Evolutionary conservation across 164 flowering plant species (phyloP).

Genomic region (Brasenia schreberi): DNA sequence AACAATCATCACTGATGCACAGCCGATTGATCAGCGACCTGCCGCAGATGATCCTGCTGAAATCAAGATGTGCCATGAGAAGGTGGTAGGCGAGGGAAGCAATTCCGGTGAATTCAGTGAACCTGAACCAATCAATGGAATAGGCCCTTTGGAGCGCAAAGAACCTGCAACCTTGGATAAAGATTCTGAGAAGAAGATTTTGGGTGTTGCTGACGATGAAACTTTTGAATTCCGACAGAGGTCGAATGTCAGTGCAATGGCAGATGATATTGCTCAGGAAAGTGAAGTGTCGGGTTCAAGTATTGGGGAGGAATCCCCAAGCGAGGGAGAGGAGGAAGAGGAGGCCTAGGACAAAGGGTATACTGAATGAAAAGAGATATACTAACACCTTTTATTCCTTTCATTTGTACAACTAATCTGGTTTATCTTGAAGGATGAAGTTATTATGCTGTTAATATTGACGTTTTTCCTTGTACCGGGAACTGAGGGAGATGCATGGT

Average conservation of each 20-base stretch:
- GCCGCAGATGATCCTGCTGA: slow-evolving; percentile 19
- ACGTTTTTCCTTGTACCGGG: background rate
- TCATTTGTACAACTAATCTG: background rate
- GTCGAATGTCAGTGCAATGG: background rate
- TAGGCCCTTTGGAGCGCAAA: slow-evolving; percentile 31
- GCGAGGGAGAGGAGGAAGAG: background rate
- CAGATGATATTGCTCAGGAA: slow-evolving; percentile 3
- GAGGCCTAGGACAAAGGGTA: background rate
- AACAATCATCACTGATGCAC: slow-evolving; percentile 34
- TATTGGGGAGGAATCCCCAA: background rate
- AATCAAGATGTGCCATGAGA: slow-evolving; percentile 22
- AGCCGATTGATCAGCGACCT: slow-evolving; percentile 50
- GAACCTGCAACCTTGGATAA: slow-evolving; percentile 21
- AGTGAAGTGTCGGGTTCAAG: slow-evolving; percentile 3
- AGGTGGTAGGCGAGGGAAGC: slow-evolving; percentile 15
- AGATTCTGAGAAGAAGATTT: slow-evolving; percentile 19
- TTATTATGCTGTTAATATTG: background rate
- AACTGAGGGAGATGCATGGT: too few species aligned
- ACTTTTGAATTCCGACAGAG: slow-evolving; percentile 11
- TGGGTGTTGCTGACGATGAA: slow-evolving; percentile 8
- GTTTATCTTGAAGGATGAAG: background rate
- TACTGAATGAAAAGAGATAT: background rate
- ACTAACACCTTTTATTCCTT: background rate
- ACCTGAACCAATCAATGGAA: slow-evolving; percentile 20
- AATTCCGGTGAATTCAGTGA: slow-evolving; percentile 6